Evolutionary conservation across 768 basidiomycete species (phyloP).

Genomic region (Boletus sp.): DNA sequence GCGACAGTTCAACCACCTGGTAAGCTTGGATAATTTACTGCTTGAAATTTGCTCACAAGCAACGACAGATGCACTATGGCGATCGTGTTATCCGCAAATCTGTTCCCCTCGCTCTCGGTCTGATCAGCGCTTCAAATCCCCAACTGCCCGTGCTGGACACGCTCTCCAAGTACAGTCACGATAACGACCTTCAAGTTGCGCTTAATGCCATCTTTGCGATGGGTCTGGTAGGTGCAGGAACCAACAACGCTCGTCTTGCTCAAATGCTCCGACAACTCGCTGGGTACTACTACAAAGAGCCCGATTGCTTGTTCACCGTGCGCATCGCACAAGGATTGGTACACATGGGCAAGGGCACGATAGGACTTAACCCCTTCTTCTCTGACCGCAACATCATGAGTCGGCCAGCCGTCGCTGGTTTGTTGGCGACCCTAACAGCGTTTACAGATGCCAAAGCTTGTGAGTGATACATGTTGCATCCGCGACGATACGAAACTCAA

Average conservation of each 20-base stretch:
- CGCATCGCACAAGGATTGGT: constrained; percentile 93
- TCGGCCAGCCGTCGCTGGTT: constrained; percentile 82
- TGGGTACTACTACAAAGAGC: constrained; percentile 97
- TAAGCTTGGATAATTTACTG: constrained; percentile 35
- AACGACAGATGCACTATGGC: constrained; percentile 93
- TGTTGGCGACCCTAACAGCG: constrained; percentile 82
- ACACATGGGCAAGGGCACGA: constrained; percentile 99
- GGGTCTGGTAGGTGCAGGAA: constrained; percentile 97
- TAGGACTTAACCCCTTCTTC: constrained; percentile 96
- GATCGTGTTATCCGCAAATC: constrained; percentile 89
- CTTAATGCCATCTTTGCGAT: constrained; percentile 98
- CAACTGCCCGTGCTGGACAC: constrained; percentile 93
- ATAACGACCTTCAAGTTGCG: constrained; percentile 95
- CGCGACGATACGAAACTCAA: not conserved
- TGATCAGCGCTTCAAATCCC: constrained; percentile 94
- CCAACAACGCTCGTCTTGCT: constrained; percentile 96
- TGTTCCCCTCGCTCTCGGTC: constrained; percentile 91
- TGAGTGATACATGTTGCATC: constrained; percentile 43
- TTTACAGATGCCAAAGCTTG: constrained; percentile 94
- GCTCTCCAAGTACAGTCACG: constrained; percentile 97
- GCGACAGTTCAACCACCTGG: constrained; percentile 94
- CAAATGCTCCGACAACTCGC: constrained; percentile 98
- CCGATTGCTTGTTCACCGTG: constrained; percentile 95
- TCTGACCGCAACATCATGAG: constrained; percentile 88
- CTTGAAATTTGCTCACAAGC: constrained; percentile 13